Conservation (phyloP, 176 grass and related monocot species). For the Ensete ventricosum region DNA sequence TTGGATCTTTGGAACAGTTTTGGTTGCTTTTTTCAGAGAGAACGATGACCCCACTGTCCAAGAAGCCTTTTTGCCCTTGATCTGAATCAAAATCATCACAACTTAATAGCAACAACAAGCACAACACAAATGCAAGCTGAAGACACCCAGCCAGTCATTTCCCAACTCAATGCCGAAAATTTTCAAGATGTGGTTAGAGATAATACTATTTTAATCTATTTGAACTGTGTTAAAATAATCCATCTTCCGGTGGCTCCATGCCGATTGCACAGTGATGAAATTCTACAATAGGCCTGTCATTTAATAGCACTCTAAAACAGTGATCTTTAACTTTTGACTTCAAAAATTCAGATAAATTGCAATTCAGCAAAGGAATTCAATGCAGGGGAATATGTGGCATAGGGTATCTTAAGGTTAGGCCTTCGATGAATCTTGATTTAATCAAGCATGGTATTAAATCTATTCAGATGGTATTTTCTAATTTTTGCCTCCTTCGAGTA, state of each 20-base stretch:
- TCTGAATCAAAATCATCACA: slow-evolving; percentile 20
- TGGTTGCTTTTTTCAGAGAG: slow-evolving; percentile 51
- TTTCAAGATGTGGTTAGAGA: too few relatives aligned
- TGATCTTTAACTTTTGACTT: too few relatives aligned
- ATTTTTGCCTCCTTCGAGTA: too few relatives aligned
- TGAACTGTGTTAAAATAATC: too few relatives aligned
- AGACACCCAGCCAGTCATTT: background rate
- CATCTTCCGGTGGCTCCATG: too few relatives aligned
- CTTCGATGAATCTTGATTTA: background rate
- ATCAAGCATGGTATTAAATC: background rate
- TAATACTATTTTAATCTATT: too few relatives aligned
- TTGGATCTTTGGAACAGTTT: slow-evolving; percentile 68
- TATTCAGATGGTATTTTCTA: background rate
- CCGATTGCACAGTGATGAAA: too few relatives aligned
- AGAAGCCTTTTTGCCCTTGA: slow-evolving; percentile 82
- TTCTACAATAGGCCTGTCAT: too few relatives aligned
- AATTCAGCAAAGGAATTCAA: background rate
- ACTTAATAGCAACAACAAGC: background rate
- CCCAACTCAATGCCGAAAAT: background rate
- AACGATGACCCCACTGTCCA: slow-evolving; percentile 88
- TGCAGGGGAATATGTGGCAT: background rate
- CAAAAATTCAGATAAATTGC: background rate
- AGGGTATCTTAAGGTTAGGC: background rate
- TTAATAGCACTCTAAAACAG: too few relatives aligned
- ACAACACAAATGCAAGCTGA: background rate